A percentile compares a stretch with the other conserved stretches of the same genome.
These are phyloP conservation scores for Vigna hirtella DNA, from an alignment of 306 rosid species.

Conservation along the genomic window DNA sequence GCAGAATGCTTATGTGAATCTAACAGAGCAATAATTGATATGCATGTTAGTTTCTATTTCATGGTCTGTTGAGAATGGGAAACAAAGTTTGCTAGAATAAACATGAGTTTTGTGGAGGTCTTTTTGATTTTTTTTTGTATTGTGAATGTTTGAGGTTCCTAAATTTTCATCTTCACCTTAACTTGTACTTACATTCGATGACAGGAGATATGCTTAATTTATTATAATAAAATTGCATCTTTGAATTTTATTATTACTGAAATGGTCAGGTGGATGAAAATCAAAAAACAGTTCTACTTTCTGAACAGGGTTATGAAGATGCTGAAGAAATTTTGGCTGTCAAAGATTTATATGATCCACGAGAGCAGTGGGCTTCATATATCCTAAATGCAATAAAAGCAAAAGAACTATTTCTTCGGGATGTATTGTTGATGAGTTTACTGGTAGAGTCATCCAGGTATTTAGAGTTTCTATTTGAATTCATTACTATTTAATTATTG, in stretches of 20 bases:
- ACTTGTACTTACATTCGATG: slow-evolving; percentile 22
- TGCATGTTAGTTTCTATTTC: too few relatives aligned
- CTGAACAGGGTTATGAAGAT: slow-evolving; percentile 98
- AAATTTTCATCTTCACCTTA: slow-evolving; percentile 1
- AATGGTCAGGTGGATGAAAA: slow-evolving; percentile 87
- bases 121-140: slow-evolving; percentile 17
- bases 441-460: slow-evolving; percentile 99
- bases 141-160: slow-evolving; percentile 15
- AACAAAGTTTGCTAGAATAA: not conserved
- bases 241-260: slow-evolving; percentile 18
- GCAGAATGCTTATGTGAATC: slow-evolving; percentile 12
- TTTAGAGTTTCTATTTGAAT: slow-evolving; percentile 28
- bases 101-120: not conserved
- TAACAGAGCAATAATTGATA: too few relatives aligned
- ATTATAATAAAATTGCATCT: slow-evolving; percentile 24
- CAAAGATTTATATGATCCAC: slow-evolving; percentile 81
- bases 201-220: slow-evolving; percentile 20
- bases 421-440: slow-evolving; percentile 97
- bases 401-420: slow-evolving; percentile 92
- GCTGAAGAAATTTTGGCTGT: slow-evolving; percentile 92
- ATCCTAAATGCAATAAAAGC: slow-evolving; percentile 89
- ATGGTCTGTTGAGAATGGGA: not conserved
- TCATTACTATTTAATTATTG: not conserved
- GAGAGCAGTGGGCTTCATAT: too few relatives aligned
- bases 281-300: slow-evolving; percentile 81